phyloP scores from a whole-genome alignment of 768 basidiomycete species.

The Suillus clintonianus region DNA sequence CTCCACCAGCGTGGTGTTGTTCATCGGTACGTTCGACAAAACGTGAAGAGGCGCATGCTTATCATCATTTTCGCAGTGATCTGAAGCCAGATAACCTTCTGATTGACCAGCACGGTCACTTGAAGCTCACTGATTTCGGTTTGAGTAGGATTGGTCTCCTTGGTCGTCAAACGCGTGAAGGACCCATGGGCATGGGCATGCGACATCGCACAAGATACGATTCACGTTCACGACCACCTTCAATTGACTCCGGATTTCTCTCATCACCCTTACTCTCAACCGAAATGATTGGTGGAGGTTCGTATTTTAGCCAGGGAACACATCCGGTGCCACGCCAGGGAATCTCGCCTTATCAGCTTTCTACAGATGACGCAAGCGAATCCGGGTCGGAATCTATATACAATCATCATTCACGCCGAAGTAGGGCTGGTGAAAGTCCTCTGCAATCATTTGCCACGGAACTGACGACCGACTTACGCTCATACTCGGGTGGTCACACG shows the following conservation, averaged over 20 bases:
- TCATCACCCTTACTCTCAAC: conserved; percentile 72
- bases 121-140: conserved; percentile 98
- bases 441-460: conserved; percentile 87
- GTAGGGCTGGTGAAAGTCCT: conserved; percentile 68
- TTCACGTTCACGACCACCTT: conserved; percentile 79
- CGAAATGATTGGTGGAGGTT: conserved; percentile 60
- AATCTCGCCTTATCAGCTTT: conserved; percentile 65
- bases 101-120: conserved; percentile 94
- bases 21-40: conserved; percentile 73
- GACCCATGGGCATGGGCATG: conserved; percentile 42
- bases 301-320: conserved; percentile 78
- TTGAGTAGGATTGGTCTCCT: conserved; percentile 96
- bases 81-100: conserved; percentile 97
- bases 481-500: conserved; percentile 61
- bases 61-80: conserved; percentile 56
- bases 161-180: conserved; percentile 89
- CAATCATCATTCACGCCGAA: conserved; percentile 54
- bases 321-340: conserved; percentile 58
- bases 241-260: conserved; percentile 77
- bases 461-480: conserved; percentile 78
- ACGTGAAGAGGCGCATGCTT: not conserved
- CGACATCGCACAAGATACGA: conserved; percentile 57
- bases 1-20: conserved; percentile 95
- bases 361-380: conserved; percentile 83
- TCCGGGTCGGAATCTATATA: conserved; percentile 85